A percentile compares a stretch with the other conserved stretches of the same genome.
Conservation (phyloP, 75 land plant species). For the Isoetes taiwanensis region DNA sequence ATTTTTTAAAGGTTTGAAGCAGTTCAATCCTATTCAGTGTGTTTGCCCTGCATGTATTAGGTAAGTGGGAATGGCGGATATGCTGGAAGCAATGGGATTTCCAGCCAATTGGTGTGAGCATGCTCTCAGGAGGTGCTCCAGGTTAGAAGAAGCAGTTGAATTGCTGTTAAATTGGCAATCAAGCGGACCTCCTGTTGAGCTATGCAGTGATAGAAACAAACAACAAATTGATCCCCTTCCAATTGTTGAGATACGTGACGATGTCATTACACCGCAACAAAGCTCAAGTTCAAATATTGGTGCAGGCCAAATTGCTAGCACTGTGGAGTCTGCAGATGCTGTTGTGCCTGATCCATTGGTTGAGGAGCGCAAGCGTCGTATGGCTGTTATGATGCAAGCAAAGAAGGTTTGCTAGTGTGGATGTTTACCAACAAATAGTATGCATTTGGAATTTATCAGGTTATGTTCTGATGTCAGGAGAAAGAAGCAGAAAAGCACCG, state of each 20-base stretch:
- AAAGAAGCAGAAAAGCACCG: constrained; percentile 7
- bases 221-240: background rate
- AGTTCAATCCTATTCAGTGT: no score
- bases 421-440: background rate
- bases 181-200: background rate
- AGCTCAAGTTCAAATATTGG: background rate
- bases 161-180: constrained; percentile 12
- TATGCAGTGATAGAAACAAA: background rate
- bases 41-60: no score
- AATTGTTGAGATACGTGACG: background rate
- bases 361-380: background rate
- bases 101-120: constrained; percentile 13
- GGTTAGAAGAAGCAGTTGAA: constrained; percentile 11
- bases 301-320: background rate
- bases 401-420: constrained; percentile 12
- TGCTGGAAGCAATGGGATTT: constrained; percentile 18
- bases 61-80: constrained; percentile 13
- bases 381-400: background rate
- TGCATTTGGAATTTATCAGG: background rate
- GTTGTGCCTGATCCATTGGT: constrained; percentile 10
- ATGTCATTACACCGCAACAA: background rate
- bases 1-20: no score
- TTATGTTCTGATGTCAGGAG: background rate
- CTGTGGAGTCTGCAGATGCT: background rate
- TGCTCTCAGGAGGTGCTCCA: background rate